A percentile compares a stretch with the other conserved stretches of the same genome.
These are phyloP conservation scores for Blumeria graminis DNA, from an alignment of 2,329 filamentous ascomycete species.

Conservation along the genomic window DNA sequence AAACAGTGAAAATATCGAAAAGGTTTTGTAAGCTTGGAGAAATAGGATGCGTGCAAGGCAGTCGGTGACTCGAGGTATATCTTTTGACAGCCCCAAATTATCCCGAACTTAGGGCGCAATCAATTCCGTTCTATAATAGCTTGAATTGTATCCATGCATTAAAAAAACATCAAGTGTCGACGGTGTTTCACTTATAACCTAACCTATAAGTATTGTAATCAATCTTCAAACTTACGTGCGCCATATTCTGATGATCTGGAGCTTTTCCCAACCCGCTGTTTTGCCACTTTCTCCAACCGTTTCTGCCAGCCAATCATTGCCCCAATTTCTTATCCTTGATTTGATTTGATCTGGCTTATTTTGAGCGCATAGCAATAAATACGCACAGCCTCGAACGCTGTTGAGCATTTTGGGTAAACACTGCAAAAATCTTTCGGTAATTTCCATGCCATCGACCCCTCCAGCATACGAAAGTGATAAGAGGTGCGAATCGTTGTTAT, in stretches of 20 bases:
- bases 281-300: constrained; percentile 65
- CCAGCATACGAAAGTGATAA: constrained; percentile 75
- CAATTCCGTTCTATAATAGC: no score
- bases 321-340: constrained; percentile 31
- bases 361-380: constrained; percentile 71
- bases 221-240: background rate
- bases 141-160: no score
- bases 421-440: constrained; percentile 54
- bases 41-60: no score
- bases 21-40: no score
- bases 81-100: no score
- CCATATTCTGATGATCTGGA: constrained; percentile 78
- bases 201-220: no score
- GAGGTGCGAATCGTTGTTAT: constrained; percentile 62
- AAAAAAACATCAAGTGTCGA: no score
- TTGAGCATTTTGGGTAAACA: constrained; percentile 40
- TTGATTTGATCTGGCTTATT: constrained; percentile 64
- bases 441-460: constrained; percentile 80
- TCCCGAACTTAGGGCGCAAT: no score
- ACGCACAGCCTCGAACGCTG: constrained; percentile 49
- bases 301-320: constrained; percentile 43
- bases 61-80: no score
- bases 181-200: no score
- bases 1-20: no score
- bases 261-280: constrained; percentile 80